phyloP scores from a whole-genome alignment of 306 rosid genomes.

The Amphicarpaea edgeworthii region DNA sequence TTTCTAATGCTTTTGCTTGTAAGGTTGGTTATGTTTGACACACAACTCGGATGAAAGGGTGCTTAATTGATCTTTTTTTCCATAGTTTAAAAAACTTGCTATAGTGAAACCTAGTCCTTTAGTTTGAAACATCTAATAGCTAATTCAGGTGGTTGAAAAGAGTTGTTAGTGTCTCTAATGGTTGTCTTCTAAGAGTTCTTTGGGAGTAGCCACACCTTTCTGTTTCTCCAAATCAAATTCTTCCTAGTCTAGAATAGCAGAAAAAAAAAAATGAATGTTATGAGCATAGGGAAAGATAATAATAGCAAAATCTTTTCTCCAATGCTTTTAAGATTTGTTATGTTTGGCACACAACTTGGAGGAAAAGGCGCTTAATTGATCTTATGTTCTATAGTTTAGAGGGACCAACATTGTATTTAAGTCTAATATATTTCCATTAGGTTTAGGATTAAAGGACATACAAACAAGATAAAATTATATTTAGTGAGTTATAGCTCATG shows the following conservation, averaged over 20 bases:
- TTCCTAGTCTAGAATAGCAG: too few species aligned
- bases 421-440: too few species aligned
- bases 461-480: too few species aligned
- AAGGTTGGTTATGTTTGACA: slow-evolving; percentile 48
- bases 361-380: slow-evolving; percentile 60
- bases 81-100: slow-evolving; percentile 56
- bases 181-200: slow-evolving; percentile 61
- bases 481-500: too few species aligned
- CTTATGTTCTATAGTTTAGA: slow-evolving; percentile 56
- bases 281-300: too few species aligned
- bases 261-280: too few species aligned
- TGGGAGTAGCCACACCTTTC: slow-evolving; percentile 55
- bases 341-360: slow-evolving; percentile 52
- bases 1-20: slow-evolving; percentile 50
- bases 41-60: slow-evolving; percentile 57
- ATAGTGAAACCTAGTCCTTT: slow-evolving; percentile 53
- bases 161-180: slow-evolving; percentile 37
- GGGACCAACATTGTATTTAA: too few species aligned
- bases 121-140: slow-evolving; percentile 30
- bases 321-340: slow-evolving; percentile 38
- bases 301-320: too few species aligned
- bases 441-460: too few species aligned
- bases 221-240: slow-evolving; percentile 52
- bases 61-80: slow-evolving; percentile 56
- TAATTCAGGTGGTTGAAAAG: slow-evolving; percentile 36